These are phyloP conservation scores for Moricandia arvensis DNA, from an alignment of 345 rosid species.

Conservation along the genomic window DNA sequence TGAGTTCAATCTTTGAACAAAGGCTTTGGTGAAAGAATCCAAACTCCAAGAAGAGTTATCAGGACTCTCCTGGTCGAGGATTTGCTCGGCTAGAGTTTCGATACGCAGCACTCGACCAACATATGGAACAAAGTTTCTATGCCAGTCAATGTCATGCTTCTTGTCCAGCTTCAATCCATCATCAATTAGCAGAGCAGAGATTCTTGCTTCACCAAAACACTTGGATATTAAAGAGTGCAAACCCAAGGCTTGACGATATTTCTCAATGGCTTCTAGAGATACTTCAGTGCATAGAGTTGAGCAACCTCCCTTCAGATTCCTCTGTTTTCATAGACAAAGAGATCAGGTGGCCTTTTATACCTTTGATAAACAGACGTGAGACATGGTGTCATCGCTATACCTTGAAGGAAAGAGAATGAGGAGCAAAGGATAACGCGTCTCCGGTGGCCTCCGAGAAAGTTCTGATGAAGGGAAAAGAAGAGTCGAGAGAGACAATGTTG, in stretches of 20 bases:
- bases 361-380: not conserved
- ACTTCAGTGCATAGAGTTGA: conserved; percentile 22
- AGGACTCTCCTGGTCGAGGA: conserved; percentile 49
- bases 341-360: not conserved
- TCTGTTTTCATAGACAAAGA: conserved; percentile 40
- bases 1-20: conserved; percentile 61
- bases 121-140: conserved; percentile 52
- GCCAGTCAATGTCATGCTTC: conserved; percentile 71
- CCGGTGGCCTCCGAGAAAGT: conserved; percentile 75
- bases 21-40: conserved; percentile 55
- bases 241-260: conserved; percentile 56
- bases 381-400: conserved; percentile 25
- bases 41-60: conserved; percentile 63
- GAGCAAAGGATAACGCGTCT: conserved; percentile 62
- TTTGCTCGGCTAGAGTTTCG: conserved; percentile 77
- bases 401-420: conserved; percentile 81
- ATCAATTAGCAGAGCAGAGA: conserved; percentile 76
- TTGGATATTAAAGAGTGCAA: conserved; percentile 48
- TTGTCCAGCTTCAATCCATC: conserved; percentile 83
- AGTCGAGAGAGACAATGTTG: conserved; percentile 69
- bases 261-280: conserved; percentile 60
- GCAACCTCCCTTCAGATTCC: conserved; percentile 60
- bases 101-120: conserved; percentile 82
- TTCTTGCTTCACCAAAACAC: conserved; percentile 70
- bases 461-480: conserved; percentile 61